Conservation (phyloP, 805 yeast genomes). For the Candida koratica region DNA sequence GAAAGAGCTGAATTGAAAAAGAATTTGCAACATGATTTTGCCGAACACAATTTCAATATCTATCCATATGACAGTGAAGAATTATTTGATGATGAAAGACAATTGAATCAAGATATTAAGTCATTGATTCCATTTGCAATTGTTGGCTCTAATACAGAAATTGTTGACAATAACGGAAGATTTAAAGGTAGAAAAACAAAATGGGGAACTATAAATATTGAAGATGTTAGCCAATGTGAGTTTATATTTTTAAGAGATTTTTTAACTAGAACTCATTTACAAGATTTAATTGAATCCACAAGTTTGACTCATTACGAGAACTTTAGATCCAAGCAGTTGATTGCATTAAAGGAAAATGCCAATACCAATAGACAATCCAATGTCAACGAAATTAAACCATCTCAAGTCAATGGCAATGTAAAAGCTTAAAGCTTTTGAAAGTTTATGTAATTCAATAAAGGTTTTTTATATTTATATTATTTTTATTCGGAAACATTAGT, state of each 20-base stretch:
- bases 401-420: slow-evolving; percentile 3
- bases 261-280: slow-evolving; percentile 90
- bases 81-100: slow-evolving; percentile 66
- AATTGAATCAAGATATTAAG: slow-evolving; percentile 69
- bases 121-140: slow-evolving; percentile 86
- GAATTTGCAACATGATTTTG: slow-evolving; percentile 71
- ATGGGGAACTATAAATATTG: slow-evolving; percentile 93
- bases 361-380: slow-evolving; percentile 38
- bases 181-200: slow-evolving; percentile 89
- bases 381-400: slow-evolving; percentile 10
- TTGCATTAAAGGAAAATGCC: slow-evolving; percentile 83
- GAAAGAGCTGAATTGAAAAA: slow-evolving; percentile 81
- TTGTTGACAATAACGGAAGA: slow-evolving; percentile 69
- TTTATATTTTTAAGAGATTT: slow-evolving; percentile 92
- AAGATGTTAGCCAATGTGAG: slow-evolving; percentile 93
- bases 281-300: slow-evolving; percentile 93
- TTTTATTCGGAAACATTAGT: no score
- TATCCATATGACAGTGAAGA: slow-evolving; percentile 80
- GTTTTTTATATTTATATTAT: no score
- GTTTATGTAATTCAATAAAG: slow-evolving; percentile 2
- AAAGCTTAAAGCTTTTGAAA: no score
- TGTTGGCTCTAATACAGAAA: slow-evolving; percentile 81
- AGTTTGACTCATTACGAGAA: slow-evolving; percentile 83
- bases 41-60: slow-evolving; percentile 64
- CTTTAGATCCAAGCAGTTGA: slow-evolving; percentile 89